Conservation (phyloP, 129 eudicot species). For the Gnaphalium uliginosum region DNA sequence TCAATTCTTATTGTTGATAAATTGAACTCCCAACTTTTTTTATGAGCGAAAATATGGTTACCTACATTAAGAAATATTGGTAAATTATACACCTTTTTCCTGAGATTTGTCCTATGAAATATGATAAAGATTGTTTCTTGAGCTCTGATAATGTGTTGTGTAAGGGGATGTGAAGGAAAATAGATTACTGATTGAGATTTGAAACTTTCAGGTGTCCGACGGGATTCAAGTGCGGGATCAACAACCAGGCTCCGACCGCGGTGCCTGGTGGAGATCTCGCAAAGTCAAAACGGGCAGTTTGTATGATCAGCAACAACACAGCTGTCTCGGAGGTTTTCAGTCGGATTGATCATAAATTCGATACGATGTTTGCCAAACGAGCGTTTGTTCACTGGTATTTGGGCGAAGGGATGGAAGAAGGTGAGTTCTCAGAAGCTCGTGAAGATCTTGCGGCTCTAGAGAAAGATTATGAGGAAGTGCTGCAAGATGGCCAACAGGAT, state of each 20-base stretch:
- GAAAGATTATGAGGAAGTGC: constrained; percentile 14
- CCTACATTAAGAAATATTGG: no score
- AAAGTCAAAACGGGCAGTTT: constrained; percentile 3
- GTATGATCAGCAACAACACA: constrained; percentile 18
- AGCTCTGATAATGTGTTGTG: no score
- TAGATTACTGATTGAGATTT: background rate
- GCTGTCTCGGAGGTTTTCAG: constrained; percentile 17
- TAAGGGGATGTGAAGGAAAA: no score
- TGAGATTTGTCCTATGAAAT: no score
- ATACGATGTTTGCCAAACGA: constrained; percentile 4
- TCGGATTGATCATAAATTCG: constrained; percentile 10
- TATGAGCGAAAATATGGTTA: no score
- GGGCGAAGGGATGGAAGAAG: constrained; percentile 18
- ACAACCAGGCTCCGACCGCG: background rate
- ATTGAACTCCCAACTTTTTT: no score
- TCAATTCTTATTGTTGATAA: no score
- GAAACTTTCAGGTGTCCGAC: constrained; percentile 4
- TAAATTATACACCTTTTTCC: no score
- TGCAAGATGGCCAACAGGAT: constrained; percentile 17
- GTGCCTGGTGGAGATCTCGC: constrained; percentile 13
- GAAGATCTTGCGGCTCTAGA: constrained; percentile 13
- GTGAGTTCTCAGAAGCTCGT: constrained; percentile 15
- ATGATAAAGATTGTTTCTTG: no score
- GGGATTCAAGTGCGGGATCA: constrained; percentile 14
- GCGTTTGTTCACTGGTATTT: constrained; percentile 19